These are phyloP conservation scores for Tetracladium setigerum DNA, from an alignment of 495 filamentous ascomycete genomes.

Conservation along the genomic window DNA sequence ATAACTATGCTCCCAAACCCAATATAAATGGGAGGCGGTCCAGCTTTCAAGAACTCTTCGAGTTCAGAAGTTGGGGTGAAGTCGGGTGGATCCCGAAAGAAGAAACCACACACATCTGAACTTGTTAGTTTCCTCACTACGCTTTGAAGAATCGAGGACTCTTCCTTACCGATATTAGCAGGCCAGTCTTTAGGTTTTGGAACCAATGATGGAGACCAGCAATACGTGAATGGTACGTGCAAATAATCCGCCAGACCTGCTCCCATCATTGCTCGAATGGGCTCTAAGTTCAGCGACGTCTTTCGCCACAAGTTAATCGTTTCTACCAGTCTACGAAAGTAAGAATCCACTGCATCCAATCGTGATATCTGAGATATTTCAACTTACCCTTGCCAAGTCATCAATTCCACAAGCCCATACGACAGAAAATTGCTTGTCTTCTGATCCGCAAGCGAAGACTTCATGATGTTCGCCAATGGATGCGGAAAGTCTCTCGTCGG, in stretches of 20 bases:
- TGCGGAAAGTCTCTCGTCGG: slow-evolving; percentile 48
- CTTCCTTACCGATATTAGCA: slow-evolving; percentile 38
- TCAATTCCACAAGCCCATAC: slow-evolving; percentile 52
- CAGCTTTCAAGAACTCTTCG: slow-evolving; percentile 39
- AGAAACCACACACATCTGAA: slow-evolving; percentile 50
- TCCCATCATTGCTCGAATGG: slow-evolving; percentile 33
- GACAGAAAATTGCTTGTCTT: slow-evolving; percentile 48
- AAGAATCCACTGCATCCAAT: slow-evolving; percentile 5
- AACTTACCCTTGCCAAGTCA: slow-evolving; percentile 57
- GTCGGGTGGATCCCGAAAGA: slow-evolving; percentile 41
- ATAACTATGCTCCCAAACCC: slow-evolving; percentile 61
- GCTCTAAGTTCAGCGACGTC: slow-evolving; percentile 40
- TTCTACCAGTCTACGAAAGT: slow-evolving; percentile 38
- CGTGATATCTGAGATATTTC: background rate
- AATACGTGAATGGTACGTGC: slow-evolving; percentile 54
- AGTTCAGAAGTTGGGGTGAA: slow-evolving; percentile 46
- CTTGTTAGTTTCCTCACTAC: background rate
- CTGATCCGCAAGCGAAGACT: slow-evolving; percentile 34
- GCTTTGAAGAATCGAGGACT: background rate
- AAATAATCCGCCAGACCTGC: slow-evolving; percentile 31
- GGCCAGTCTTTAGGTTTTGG: slow-evolving; percentile 56
- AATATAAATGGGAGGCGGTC: slow-evolving; percentile 51
- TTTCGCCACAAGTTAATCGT: slow-evolving; percentile 48
- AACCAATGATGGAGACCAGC: slow-evolving; percentile 54
- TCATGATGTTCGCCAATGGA: slow-evolving; percentile 39